phyloP scores from a whole-genome alignment of 768 basidiomycete species.

The Psilocybe tampanensis region DNA sequence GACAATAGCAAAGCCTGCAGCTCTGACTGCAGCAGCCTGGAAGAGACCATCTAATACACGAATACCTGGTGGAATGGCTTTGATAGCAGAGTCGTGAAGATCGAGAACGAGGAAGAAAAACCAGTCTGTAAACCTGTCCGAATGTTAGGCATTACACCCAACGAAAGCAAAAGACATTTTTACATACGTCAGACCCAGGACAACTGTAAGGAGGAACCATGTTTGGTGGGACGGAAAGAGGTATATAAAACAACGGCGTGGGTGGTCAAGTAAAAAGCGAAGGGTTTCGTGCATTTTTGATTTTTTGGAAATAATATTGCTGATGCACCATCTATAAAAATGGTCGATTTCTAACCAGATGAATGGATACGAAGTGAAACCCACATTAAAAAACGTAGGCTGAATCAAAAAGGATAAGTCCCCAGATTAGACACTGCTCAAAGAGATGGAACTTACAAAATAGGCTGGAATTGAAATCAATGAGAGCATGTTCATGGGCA shows the following conservation, averaged over 20 bases:
- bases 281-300: slow-evolving; percentile 79
- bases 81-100: slow-evolving; percentile 73
- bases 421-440: neutral
- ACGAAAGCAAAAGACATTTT: neutral
- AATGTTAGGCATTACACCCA: neutral
- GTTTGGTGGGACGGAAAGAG: slow-evolving; percentile 94
- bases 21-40: slow-evolving; percentile 81
- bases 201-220: slow-evolving; percentile 80
- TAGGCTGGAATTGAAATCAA: slow-evolving; percentile 53
- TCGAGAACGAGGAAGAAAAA: slow-evolving; percentile 88
- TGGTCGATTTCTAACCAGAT: neutral
- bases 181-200: slow-evolving; percentile 72
- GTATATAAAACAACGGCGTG: slow-evolving; percentile 88
- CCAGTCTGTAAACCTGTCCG: slow-evolving; percentile 81
- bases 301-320: slow-evolving; percentile 56
- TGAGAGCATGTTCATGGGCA: neutral
- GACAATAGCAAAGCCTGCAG: slow-evolving; percentile 87
- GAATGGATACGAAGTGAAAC: slow-evolving; percentile 21
- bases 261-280: slow-evolving; percentile 93
- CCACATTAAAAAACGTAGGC: slow-evolving; percentile 83
- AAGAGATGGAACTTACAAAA: slow-evolving; percentile 62
- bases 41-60: slow-evolving; percentile 76
- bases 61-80: slow-evolving; percentile 67
- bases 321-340: slow-evolving; percentile 66
- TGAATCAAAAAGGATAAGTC: slow-evolving; percentile 26